A percentile compares a stretch with the other conserved stretches of the same genome.
These are phyloP conservation scores for Boletus rubroflammeus DNA, from an alignment of 768 basidiomycete genomes.

Conservation along the genomic window DNA sequence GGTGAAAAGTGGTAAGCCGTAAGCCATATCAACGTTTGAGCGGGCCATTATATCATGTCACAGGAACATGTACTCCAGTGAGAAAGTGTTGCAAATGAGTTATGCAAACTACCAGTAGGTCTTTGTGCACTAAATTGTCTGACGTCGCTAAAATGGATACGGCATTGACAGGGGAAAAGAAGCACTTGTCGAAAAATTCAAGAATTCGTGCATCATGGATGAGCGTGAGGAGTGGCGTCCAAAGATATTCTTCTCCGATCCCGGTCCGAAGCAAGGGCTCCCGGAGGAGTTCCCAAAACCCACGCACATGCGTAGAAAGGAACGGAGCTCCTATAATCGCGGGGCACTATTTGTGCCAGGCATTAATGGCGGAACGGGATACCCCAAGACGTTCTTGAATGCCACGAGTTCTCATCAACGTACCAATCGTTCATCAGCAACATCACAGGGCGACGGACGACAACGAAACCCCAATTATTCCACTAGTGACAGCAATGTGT, in stretches of 20 bases:
- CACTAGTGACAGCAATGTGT: conserved; percentile 3
- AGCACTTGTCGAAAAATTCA: conserved; percentile 87
- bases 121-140: background rate
- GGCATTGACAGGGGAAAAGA: conserved; percentile 67
- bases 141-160: conserved; percentile 7
- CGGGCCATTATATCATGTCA: conserved; percentile 1
- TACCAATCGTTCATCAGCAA: conserved; percentile 10
- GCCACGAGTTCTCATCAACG: conserved; percentile 18
- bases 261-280: conserved; percentile 67
- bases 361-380: conserved; percentile 21
- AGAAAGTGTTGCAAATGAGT: conserved; percentile 87
- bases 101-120: conserved; percentile 90
- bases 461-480: conserved; percentile 21
- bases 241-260: conserved; percentile 74
- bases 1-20: conserved; percentile 73
- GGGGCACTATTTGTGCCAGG: conserved; percentile 66
- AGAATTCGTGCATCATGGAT: conserved; percentile 89
- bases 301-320: conserved; percentile 77
- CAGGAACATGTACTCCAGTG: conserved; percentile 91
- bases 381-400: conserved; percentile 30
- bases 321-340: conserved; percentile 76
- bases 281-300: conserved; percentile 80
- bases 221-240: conserved; percentile 80
- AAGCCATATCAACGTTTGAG: background rate
- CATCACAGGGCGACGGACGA: conserved; percentile 23